Percentiles rank a stretch among this genome's conserved stretches.
These are phyloP conservation scores for Coemansia sp. DNA, from an alignment of 192 early-diverging fungal species.

Conservation along the genomic window DNA sequence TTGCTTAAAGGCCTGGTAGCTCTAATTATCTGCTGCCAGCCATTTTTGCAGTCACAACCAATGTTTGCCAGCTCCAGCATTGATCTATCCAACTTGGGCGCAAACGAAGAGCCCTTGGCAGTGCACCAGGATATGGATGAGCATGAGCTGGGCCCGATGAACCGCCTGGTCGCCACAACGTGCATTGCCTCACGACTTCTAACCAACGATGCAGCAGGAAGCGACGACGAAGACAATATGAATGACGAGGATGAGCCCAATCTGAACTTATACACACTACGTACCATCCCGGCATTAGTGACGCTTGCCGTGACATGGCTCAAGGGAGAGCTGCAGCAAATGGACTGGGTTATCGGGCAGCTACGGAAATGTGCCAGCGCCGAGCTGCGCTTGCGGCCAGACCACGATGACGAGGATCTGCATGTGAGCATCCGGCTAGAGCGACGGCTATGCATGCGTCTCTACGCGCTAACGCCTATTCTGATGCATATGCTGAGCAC, in stretches of 20 bases:
- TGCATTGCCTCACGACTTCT: slow-evolving; percentile 21
- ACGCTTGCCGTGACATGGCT: slow-evolving; percentile 18
- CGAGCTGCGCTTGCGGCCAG: slow-evolving; percentile 9
- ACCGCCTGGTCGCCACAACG: slow-evolving; percentile 13
- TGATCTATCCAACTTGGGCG: neutral
- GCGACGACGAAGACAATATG: slow-evolving; percentile 12
- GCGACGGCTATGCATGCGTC: slow-evolving; percentile 32
- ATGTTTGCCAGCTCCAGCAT: neutral
- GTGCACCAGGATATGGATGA: slow-evolving; percentile 6
- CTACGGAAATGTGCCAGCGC: slow-evolving; percentile 12
- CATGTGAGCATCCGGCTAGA: slow-evolving; percentile 18
- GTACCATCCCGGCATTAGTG: slow-evolving; percentile 26
- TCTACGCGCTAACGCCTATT: slow-evolving; percentile 17
- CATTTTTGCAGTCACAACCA: slow-evolving; percentile 14
- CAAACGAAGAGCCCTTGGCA: neutral
- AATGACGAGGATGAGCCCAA: slow-evolving; percentile 22
- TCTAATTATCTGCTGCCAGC: slow-evolving; percentile 19
- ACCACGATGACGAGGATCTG: slow-evolving; percentile 15
- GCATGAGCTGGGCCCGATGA: slow-evolving; percentile 20
- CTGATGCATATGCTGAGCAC: slow-evolving; percentile 22
- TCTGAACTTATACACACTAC: slow-evolving; percentile 18
- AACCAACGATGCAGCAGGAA: neutral
- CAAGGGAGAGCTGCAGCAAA: slow-evolving; percentile 22
- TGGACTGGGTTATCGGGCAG: slow-evolving; percentile 34
- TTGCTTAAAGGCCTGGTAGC: slow-evolving; percentile 14